These are phyloP conservation scores for Tolypocladium ovalisporum DNA, from an alignment of 2,329 filamentous ascomycete species.

Conservation along the genomic window DNA sequence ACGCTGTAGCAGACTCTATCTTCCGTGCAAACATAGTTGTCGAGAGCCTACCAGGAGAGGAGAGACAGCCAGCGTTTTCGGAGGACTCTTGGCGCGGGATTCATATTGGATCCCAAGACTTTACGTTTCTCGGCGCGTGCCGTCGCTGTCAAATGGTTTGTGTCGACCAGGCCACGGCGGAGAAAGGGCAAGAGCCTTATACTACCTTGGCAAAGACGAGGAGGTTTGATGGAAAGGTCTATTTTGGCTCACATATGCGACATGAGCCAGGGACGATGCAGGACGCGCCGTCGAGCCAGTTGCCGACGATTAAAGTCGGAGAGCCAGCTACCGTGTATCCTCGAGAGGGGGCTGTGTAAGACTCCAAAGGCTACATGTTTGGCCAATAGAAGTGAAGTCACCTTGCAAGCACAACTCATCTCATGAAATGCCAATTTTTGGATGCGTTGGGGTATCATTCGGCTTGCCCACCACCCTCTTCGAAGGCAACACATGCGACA, in stretches of 20 bases:
- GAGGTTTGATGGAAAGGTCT: constrained; percentile 71
- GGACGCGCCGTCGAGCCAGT: constrained; percentile 9
- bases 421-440: not conserved
- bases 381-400: not conserved
- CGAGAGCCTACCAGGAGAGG: constrained; percentile 20
- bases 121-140: constrained; percentile 72
- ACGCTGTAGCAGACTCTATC: constrained; percentile 56
- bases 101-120: constrained; percentile 51
- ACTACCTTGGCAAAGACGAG: constrained; percentile 80
- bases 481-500: not conserved
- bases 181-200: constrained; percentile 75
- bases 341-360: not conserved
- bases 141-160: constrained; percentile 94
- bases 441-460: not conserved
- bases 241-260: constrained; percentile 76
- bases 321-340: constrained; percentile 25
- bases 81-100: constrained; percentile 72
- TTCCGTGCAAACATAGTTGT: constrained; percentile 88
- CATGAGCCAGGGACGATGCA: constrained; percentile 20
- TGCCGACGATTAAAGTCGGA: constrained; percentile 37
- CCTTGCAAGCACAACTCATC: not conserved
- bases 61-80: constrained; percentile 49
- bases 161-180: constrained; percentile 72
- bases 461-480: not conserved
- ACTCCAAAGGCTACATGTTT: not conserved